Evolutionary conservation across 257 asterid genomes (phyloP).

Genomic region (Pogostemon cablin): DNA sequence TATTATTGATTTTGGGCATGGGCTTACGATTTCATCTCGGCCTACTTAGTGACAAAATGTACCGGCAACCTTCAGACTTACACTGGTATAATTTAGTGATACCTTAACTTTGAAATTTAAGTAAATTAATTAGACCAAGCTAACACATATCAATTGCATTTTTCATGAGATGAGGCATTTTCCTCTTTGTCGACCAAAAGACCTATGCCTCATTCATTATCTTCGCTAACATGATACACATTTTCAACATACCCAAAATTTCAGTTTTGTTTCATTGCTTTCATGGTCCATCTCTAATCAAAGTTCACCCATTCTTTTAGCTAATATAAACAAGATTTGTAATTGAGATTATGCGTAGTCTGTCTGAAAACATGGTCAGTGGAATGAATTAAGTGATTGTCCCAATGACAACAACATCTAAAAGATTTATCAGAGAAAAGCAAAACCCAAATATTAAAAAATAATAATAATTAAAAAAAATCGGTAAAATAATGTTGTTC

Average conservation of each 20-base stretch:
- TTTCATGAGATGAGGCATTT: not conserved
- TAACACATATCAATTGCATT: not conserved
- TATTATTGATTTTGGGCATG: not conserved
- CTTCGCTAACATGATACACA: not conserved
- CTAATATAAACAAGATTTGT: not conserved
- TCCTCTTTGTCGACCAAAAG: not conserved
- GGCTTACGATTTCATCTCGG: not conserved
- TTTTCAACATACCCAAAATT: constrained; percentile 11
- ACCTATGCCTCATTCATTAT: constrained; percentile 14
- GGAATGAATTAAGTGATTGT: no score
- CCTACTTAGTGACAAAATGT: not conserved
- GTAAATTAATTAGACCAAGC: not conserved
- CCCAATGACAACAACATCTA: not conserved
- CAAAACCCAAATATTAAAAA: not conserved
- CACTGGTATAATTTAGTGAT: not conserved
- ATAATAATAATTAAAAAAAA: not conserved
- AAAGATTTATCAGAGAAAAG: not conserved
- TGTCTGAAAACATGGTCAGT: not conserved
- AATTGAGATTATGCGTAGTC: not conserved
- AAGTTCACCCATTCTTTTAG: not conserved
- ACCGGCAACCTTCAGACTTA: not conserved
- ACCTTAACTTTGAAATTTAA: constrained; percentile 18
- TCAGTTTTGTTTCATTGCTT: not conserved
- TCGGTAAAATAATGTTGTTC: not conserved
- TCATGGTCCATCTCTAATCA: not conserved